phyloP scores from a whole-genome alignment of 768 basidiomycete genomes.

The Steccherinum ochraceum region DNA sequence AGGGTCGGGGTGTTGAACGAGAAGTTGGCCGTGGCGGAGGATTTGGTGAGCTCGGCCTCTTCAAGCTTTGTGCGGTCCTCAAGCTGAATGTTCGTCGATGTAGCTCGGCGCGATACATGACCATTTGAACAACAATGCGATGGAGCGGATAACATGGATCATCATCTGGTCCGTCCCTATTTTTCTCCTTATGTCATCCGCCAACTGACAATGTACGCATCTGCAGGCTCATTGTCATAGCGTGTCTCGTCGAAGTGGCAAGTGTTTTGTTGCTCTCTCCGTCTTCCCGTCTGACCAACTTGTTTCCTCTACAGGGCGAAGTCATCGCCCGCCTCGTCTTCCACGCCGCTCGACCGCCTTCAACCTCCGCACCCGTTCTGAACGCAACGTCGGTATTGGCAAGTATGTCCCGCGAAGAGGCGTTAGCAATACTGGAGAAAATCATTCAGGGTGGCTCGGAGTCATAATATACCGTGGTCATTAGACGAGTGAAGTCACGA shows the following conservation, averaged over 20 bases:
- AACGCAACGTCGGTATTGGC: neutral
- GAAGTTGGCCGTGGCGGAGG: constrained; percentile 79
- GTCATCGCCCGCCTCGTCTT: constrained; percentile 72
- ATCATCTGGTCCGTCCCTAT: constrained; percentile 48
- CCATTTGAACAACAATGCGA: constrained; percentile 82
- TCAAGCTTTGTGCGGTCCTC: neutral
- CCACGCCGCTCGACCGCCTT: constrained; percentile 33
- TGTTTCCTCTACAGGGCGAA: constrained; percentile 52
- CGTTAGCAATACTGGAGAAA: neutral
- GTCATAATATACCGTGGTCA: too few relatives aligned
- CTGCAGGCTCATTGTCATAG: constrained; percentile 79
- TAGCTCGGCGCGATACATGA: constrained; percentile 91
- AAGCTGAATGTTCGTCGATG: neutral
- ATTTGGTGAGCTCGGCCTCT: constrained; percentile 55
- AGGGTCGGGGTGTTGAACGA: constrained; percentile 85
- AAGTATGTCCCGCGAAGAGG: neutral
- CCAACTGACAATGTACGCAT: constrained; percentile 14
- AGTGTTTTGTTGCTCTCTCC: constrained; percentile 20
- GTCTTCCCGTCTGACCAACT: neutral
- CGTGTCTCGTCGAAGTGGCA: constrained; percentile 83
- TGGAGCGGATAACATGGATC: constrained; percentile 86
- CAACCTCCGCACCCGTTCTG: neutral
- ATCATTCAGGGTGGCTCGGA: too few relatives aligned
- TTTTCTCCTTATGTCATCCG: constrained; percentile 36
- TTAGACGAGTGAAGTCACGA: too few relatives aligned